These are phyloP conservation scores for Xylaria sp. DNA, from an alignment of 2,329 filamentous ascomycete genomes.

Conservation along the genomic window DNA sequence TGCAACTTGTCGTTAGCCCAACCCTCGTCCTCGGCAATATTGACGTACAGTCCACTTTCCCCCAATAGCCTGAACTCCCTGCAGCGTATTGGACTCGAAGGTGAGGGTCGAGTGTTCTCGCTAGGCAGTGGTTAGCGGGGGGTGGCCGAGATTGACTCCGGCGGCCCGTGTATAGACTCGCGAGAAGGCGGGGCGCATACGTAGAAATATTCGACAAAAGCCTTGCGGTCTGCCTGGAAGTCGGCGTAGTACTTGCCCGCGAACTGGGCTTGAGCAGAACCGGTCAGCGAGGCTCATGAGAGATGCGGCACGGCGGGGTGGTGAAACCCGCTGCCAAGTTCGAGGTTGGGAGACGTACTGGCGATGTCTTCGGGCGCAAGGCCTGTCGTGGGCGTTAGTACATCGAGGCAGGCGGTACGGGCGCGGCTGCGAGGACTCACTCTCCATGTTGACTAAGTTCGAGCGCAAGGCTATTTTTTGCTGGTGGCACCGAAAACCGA, in stretches of 20 bases:
- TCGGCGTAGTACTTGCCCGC: conserved; percentile 28
- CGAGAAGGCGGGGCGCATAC: conserved; percentile 25
- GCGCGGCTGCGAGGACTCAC: conserved; percentile 15
- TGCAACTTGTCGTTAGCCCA: conserved; percentile 17
- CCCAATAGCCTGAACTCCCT: conserved; percentile 70
- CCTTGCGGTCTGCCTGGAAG: conserved; percentile 21
- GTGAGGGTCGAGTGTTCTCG: conserved; percentile 88
- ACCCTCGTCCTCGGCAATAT: not conserved
- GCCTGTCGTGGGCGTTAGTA: conserved; percentile 23
- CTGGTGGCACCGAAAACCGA: not conserved
- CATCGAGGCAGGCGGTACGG: not conserved
- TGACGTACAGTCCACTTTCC: conserved; percentile 79
- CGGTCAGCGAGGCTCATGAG: not conserved
- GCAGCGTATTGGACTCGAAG: conserved; percentile 75
- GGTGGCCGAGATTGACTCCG: not conserved
- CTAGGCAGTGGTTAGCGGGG: conserved; percentile 52
- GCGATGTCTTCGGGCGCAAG: conserved; percentile 31
- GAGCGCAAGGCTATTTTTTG: not conserved
- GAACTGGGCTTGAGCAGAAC: conserved; percentile 22
- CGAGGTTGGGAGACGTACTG: conserved; percentile 21
- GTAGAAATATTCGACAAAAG: conserved; percentile 30
- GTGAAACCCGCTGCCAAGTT: not conserved
- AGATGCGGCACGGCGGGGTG: not conserved
- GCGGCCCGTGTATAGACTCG: not conserved
- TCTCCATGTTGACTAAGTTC: conserved; percentile 22